phyloP scores from a whole-genome alignment of 2,329 filamentous ascomycete species.

The Pseudogymnoascus sp. region DNA sequence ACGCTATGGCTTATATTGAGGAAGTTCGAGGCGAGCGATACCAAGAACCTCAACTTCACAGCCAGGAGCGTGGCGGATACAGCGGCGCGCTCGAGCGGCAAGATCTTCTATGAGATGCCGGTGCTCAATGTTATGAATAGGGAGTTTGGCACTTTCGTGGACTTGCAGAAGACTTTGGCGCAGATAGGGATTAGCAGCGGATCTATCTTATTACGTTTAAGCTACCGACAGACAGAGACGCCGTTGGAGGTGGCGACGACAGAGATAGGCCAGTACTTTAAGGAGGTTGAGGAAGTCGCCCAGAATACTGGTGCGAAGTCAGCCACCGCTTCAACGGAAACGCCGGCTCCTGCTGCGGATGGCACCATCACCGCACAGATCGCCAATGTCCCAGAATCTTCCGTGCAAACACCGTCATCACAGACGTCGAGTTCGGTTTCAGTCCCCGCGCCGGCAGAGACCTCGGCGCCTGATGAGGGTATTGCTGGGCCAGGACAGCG shows the following conservation, averaged over 20 bases:
- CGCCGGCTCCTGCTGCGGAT: slow-evolving; percentile 11
- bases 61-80: slow-evolving; percentile 66
- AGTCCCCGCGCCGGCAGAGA: slow-evolving; percentile 9
- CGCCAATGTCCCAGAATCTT: slow-evolving; percentile 2
- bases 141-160: slow-evolving; percentile 66
- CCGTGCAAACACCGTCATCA: slow-evolving; percentile 5
- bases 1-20: slow-evolving; percentile 84
- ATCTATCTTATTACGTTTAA: slow-evolving; percentile 68
- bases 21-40: slow-evolving; percentile 72
- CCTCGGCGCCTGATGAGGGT: slow-evolving; percentile 11
- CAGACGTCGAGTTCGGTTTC: slow-evolving; percentile 8
- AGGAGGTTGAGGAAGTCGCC: slow-evolving; percentile 16
- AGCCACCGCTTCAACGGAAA: slow-evolving; percentile 12
- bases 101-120: slow-evolving; percentile 82
- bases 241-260: slow-evolving; percentile 80
- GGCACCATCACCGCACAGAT: slow-evolving; percentile 15
- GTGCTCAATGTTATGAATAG: slow-evolving; percentile 76
- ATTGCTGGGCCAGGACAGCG: slow-evolving; percentile 29
- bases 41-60: slow-evolving; percentile 68
- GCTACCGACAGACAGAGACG: slow-evolving; percentile 66
- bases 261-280: slow-evolving; percentile 72
- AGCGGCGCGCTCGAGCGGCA: slow-evolving; percentile 51
- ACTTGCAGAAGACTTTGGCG: slow-evolving; percentile 80
- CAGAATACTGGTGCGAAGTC: background rate
- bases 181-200: slow-evolving; percentile 84